Evolutionary conservation across 345 rosid genomes (phyloP).

Genomic region (Gossypium mustelinum): DNA sequence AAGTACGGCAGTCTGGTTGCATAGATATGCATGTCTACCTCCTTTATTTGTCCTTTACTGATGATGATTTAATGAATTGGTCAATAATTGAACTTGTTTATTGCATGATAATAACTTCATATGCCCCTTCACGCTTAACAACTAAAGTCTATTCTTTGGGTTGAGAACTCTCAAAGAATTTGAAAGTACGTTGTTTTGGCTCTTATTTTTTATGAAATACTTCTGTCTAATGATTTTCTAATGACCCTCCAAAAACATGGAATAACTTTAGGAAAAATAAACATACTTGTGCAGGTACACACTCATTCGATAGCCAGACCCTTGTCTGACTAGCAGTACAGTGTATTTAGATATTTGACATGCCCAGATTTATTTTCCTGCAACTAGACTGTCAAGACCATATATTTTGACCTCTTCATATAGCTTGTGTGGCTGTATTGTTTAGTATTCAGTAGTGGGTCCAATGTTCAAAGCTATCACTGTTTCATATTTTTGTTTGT

Average conservation of each 20-base stretch:
- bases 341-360: too few relatives aligned
- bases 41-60: not conserved
- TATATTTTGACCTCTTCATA: not conserved
- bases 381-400: not conserved
- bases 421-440: constrained; percentile 10
- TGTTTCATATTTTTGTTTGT: not conserved
- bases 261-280: not conserved
- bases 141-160: not conserved
- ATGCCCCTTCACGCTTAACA: not conserved
- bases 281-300: not conserved
- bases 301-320: too few relatives aligned
- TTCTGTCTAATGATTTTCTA: not conserved
- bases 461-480: not conserved
- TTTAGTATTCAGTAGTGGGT: not conserved
- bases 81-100: constrained; percentile 10
- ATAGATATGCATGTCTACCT: not conserved
- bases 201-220: not conserved
- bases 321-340: too few relatives aligned
- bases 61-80: not conserved
- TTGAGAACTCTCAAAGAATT: not conserved
- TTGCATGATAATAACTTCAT: constrained; percentile 5
- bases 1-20: not conserved
- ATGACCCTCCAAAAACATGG: not conserved
- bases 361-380: not conserved
- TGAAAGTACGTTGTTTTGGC: not conserved